Base-by-base conservation (phyloP, 2,329 filamentous ascomycete genomes). In the Aspergillus tubingensis region DNA sequence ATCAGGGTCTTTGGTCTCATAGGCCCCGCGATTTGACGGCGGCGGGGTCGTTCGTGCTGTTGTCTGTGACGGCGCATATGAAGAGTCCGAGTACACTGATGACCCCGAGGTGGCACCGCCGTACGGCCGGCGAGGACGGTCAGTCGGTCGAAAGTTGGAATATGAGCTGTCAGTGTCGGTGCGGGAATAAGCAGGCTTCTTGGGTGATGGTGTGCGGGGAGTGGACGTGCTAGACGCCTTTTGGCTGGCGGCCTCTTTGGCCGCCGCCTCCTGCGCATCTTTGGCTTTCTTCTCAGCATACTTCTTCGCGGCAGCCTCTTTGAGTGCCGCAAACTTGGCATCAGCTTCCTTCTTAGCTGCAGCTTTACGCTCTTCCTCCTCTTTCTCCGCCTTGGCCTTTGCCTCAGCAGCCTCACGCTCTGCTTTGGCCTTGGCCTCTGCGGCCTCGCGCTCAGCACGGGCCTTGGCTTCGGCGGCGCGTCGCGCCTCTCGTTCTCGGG, bases 1-100 rank as follows among this genome's bases (percentile, higher is more conserved):
- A 79, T 96, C 88, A 0, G 94, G 93, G 73, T 98, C 92, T 66
- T 91, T 91, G 27, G 92, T 97, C 38, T 87, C 85, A 77, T 97
- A 98, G 2, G 91, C 86, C 1, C 88, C 87, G 51, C 91, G 86
- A 65, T 88, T 84, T 3, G 90, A 92, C 1, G 91, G 89, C 15
- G 93, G 92, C 8, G 93, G 91, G 5, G 91, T 91, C 6, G 93
- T 96, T 60, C 88, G 87, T 10, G 91, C 85, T 1, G 93, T 97
- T 15, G 91, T 92, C 61, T 91, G 87, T 8, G 92, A 96, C 1
- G 91, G 85, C 2, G 92, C 90, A 76, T 94, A 97, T 0, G 92
- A 96, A 13, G 90, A 90, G 70, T 96, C 92, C 15, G 92, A 96
- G 69, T 88, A 88, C 23, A 89, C 81, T 0, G 32, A 36, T 36